Percentiles rank a stretch among this genome's conserved stretches.
phyloP scores from a whole-genome alignment of 805 yeast genomes.

The Yarrowia bubula region DNA sequence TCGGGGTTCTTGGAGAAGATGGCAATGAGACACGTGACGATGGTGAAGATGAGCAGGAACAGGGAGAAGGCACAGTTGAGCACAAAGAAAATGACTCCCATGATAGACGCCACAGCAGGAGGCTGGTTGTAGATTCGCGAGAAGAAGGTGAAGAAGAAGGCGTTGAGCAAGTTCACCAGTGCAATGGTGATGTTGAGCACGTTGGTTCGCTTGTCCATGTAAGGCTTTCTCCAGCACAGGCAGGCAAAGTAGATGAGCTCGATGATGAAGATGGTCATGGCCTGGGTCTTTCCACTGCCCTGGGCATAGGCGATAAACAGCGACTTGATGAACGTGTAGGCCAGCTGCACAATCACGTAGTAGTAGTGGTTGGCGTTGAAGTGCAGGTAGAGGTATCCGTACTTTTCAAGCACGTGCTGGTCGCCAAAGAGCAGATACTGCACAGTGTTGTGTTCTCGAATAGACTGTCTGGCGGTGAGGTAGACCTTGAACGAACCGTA shows the following conservation, averaged over 20 bases:
- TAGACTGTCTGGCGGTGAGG: conserved; percentile 61
- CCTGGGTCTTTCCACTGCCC: conserved; percentile 76
- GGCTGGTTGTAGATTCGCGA: conserved; percentile 82
- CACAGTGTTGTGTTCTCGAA: conserved; percentile 64
- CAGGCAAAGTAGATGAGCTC: conserved; percentile 69
- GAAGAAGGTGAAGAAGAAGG: conserved; percentile 81
- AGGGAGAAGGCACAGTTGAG: conserved; percentile 86
- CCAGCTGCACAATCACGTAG: conserved; percentile 69
- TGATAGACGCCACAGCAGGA: conserved; percentile 70
- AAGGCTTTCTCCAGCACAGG: conserved; percentile 67
- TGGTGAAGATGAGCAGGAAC: conserved; percentile 65
- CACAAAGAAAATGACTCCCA: conserved; percentile 90
- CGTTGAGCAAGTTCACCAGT: conserved; percentile 70
- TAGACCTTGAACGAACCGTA: conserved; percentile 67
- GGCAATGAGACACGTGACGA: conserved; percentile 62
- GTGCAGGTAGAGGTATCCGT: conserved; percentile 89
- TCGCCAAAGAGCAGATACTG: conserved; percentile 87
- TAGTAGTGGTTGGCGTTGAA: conserved; percentile 77
- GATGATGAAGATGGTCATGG: conserved; percentile 68
- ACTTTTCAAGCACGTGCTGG: conserved; percentile 64
- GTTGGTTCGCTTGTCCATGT: conserved; percentile 79
- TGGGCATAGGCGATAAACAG: conserved; percentile 78
- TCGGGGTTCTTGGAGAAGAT: conserved; percentile 81
- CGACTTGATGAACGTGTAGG: conserved; percentile 63
- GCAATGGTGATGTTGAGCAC: conserved; percentile 69